Evolutionary conservation across 768 basidiomycete species (phyloP).

Genomic region (Pisolithus sp.): DNA sequence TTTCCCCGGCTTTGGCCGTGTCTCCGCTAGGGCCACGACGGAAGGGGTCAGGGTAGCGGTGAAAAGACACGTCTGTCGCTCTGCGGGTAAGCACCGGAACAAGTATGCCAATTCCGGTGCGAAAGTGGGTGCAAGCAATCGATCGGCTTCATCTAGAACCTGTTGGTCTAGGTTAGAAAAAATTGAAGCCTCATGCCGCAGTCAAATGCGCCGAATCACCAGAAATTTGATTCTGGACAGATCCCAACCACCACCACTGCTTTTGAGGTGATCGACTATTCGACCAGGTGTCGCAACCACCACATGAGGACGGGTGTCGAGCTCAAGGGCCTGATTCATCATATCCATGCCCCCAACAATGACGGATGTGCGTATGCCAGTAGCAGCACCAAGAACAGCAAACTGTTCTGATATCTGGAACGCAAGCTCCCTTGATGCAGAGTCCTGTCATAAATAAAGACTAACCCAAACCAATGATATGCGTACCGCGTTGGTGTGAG

Average conservation of each 20-base stretch:
- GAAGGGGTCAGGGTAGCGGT: constrained; percentile 90
- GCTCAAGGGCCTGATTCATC: constrained; percentile 87
- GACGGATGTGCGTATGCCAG: constrained; percentile 81
- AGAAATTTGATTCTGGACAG: constrained; percentile 79
- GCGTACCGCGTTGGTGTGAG: constrained; percentile 89
- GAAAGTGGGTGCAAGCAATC: constrained; percentile 85
- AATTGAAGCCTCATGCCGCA: background rate
- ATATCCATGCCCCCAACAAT: constrained; percentile 99
- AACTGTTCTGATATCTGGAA: constrained; percentile 98
- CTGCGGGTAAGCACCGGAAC: constrained; percentile 69
- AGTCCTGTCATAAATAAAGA: background rate
- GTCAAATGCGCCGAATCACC: constrained; percentile 36
- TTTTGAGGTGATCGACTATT: constrained; percentile 83
- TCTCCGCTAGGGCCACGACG: constrained; percentile 70
- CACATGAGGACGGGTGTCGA: constrained; percentile 81
- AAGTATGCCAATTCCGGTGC: constrained; percentile 75
- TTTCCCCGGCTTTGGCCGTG: constrained; percentile 75
- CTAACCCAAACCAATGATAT: background rate
- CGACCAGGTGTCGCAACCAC: constrained; percentile 95
- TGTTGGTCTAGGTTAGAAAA: constrained; percentile 24
- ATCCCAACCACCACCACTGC: constrained; percentile 72
- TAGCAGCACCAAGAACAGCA: constrained; percentile 74
- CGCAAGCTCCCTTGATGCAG: constrained; percentile 73
- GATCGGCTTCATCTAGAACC: constrained; percentile 96
- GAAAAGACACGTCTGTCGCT: constrained; percentile 94